Base-by-base conservation (phyloP, 768 basidiomycete genomes). In the Hygrocybe coccinea region DNA sequence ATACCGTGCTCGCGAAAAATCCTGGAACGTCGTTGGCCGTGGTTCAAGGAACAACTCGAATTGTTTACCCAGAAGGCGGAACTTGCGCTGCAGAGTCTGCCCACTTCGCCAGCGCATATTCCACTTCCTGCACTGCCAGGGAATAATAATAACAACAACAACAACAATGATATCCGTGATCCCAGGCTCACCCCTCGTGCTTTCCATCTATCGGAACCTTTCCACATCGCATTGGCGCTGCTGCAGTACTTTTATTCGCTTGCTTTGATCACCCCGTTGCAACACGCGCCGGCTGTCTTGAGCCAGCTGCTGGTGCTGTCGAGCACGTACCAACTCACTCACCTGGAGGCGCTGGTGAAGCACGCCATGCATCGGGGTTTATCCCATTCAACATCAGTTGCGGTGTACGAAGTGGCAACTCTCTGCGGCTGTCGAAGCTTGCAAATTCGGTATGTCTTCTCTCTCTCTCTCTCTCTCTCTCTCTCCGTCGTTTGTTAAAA, bases 391-490 rank as follows among this genome's bases (percentile, higher is more conserved):
- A 91, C 87, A 11, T 91, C 89, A 24, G 90, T 95, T 17, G 90
- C 89, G 24, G 88, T 97, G 43, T 97, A 97, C 67, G 94, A 97
- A 68, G 93, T 97, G 9, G 91, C 95, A 8, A 95, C 95, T 2
- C 73, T 97, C 3, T 93, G 91, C 65, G 89, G 84, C 60, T 90
- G 88, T 67, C 82, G 91, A 59, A 88, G 89, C 65, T 74, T 97
- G 55, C 94, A 97, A 65, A 92, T 97, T 62, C 78, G 94, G 85
- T 88, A 70, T 49, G 81, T 78, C 24, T 44, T 50, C 55, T 62
- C 61, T 63, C 43, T 67, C 58, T 51, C 35, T n/a, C 8, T 36
- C 38, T 55, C 37, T 45, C 51, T 24, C 43, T 49, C 25, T 25
- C 58, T 57, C 51, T 47, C 58, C 56, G n/a, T n/a, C n/a, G n/a